Conservation (phyloP, 2,329 filamentous ascomycete species). For the Lizonia empirigonia region DNA sequence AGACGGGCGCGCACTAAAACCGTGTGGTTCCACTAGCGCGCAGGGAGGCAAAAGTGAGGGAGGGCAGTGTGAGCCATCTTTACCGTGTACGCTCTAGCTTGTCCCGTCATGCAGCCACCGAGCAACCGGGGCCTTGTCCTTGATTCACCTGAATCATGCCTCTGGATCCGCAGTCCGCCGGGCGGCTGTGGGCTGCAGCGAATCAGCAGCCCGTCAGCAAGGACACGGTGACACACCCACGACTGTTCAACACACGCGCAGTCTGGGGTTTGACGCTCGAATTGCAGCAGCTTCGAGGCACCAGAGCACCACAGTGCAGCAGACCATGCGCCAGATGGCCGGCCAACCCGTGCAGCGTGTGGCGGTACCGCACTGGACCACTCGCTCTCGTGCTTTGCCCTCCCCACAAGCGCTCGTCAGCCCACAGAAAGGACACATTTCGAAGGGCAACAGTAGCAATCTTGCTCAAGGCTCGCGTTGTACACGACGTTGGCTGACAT, state of each 20-base stretch:
- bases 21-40: slow-evolving; percentile 31
- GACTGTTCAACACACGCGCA: slow-evolving; percentile 23
- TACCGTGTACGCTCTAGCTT: slow-evolving; percentile 22
- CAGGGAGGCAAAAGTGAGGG: slow-evolving; percentile 35
- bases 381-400: slow-evolving; percentile 17
- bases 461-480: slow-evolving; percentile 27
- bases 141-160: slow-evolving; percentile 35
- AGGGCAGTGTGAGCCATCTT: slow-evolving; percentile 25
- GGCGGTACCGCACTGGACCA: slow-evolving; percentile 19
- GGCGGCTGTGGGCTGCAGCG: slow-evolving; percentile 29
- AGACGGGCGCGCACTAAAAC: slow-evolving; percentile 31
- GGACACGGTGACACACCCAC: slow-evolving; percentile 32
- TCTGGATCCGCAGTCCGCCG: slow-evolving; percentile 28
- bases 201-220: slow-evolving; percentile 27
- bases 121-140: slow-evolving; percentile 27
- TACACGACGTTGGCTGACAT: slow-evolving; percentile 13
- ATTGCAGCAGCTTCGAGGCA: slow-evolving; percentile 38
- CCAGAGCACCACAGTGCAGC: slow-evolving; percentile 21
- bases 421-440: slow-evolving; percentile 27
- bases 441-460: slow-evolving; percentile 20
- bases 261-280: slow-evolving; percentile 35
- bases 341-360: slow-evolving; percentile 20
- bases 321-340: slow-evolving; percentile 12
- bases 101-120: slow-evolving; percentile 30
- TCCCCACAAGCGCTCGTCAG: slow-evolving; percentile 32